Conservation (phyloP, 805 yeast species). For the Metschnikowia arizonensis region DNA sequence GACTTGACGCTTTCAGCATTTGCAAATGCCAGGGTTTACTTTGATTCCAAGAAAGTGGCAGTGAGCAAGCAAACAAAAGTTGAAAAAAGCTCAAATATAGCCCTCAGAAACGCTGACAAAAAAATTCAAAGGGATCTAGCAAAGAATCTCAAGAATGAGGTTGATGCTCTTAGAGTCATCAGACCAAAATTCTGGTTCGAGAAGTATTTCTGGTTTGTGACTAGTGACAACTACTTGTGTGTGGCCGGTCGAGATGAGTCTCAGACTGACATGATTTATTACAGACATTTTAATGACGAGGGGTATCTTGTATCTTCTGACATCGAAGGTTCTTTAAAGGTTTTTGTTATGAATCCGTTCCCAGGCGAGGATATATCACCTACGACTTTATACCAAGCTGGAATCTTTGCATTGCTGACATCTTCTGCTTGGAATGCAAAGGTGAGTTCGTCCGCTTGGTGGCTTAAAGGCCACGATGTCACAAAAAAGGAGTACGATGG, state of each 20-base stretch:
- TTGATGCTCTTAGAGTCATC: conserved; percentile 49
- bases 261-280: conserved; percentile 77
- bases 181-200: conserved; percentile 88
- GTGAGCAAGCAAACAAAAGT: conserved; percentile 77
- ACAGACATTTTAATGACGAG: conserved; percentile 66
- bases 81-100: conserved; percentile 68
- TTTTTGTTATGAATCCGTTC: conserved; percentile 75
- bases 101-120: conserved; percentile 76
- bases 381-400: conserved; percentile 84
- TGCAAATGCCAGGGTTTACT: conserved; percentile 84
- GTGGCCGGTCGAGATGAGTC: conserved; percentile 79
- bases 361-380: conserved; percentile 75
- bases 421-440: conserved; percentile 91
- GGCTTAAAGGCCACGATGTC: conserved; percentile 63
- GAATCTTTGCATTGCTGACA: conserved; percentile 73
- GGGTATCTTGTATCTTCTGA: conserved; percentile 77
- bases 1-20: conserved; percentile 71
- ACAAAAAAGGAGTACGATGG: conserved; percentile 67
- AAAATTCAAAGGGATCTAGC: conserved; percentile 71
- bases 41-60: conserved; percentile 71
- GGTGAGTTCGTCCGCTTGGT: conserved; percentile 80
- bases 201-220: conserved; percentile 90
- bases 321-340: conserved; percentile 66
- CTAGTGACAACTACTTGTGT: conserved; percentile 83
- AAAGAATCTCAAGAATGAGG: conserved; percentile 53